Evolutionary conservation across 148 eudicot species (phyloP), one percentile per base, ranked within the genome.

Genomic region (Amaranthus palmeri): DNA sequence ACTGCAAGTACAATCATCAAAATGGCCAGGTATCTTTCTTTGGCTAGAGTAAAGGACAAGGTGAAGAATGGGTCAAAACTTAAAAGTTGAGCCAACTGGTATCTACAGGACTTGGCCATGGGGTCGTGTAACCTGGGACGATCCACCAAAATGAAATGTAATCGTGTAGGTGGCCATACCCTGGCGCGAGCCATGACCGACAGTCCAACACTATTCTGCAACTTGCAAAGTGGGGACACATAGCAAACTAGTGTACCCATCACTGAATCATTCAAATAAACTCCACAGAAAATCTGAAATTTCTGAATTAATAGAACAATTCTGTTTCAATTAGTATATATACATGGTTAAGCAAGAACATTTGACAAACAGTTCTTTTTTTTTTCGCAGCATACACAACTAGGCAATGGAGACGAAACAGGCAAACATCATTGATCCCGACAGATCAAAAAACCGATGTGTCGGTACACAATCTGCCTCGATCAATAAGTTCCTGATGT

Each of bases 1-100:
- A 83, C 88, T 53, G 93, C 93, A 18, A 88, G 81, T 40, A 79
- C 84, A 51, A 91, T 86, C 97, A 91, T 88, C 82, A 88, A 74
- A 15, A 85, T 72, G 51, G 83, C 78, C 74, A 91, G 46, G 47
- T 72, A 72, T 81, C 81, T 91, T 78, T 91, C 88, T 36, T 72
- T 85, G 70, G 63, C n/a, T n/a, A n/a, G n/a, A n/a, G 36, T 25
- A 25, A 25, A 25, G 36, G 36, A 25, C 36, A 25, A 25, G 36
- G 36, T 25, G 36, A 25, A 25, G 36, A 25, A 25, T 25, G 36
- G 36, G 36, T 25, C n/a, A n/a, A n/a, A n/a, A n/a, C n/a, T n/a
- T 25, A 25, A 25, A 25, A 25, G 36, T 25, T 25, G 36, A 25
- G 36, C 36, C 36, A 25, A 25, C 36, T 25, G 2, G 36, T 25